Evolutionary conservation across 2,329 filamentous ascomycete genomes (phyloP), one percentile per base, ranked within the genome.

Genomic region (Fusarium udum): DNA sequence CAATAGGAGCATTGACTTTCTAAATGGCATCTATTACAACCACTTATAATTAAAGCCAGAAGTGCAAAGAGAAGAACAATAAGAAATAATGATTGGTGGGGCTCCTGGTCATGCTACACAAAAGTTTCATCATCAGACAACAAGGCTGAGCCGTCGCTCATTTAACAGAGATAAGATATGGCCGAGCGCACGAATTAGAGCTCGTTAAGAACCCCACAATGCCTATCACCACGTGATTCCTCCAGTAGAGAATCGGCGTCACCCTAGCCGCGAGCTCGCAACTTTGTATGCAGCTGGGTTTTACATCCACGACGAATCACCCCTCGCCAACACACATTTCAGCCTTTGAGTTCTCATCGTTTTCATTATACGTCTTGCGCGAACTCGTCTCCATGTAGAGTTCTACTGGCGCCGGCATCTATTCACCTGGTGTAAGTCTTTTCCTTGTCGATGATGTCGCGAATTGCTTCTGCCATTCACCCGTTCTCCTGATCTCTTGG

Each of bases 381-480:
- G 71, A 68, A 67, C 66, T 69, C 72, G 79, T 75, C 78, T 81
- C 79, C 80, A 83, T 83, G 81, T 82, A 82, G 80, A 80, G 79
- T 74, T 68, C 62, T 71, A 72, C 69, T 69, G 76, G 77, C 72
- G 74, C 72, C 78, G 79, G 76, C 78, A 76, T 79, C 76, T 78
- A 78, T 78, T 79, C 62, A 77, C 74, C 75, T 79, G 80, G 78
- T 81, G 81, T 83, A 79, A 79, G 81, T 82, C 60, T 75, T 71
- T 75, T 64, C 52, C 73, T 58, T 51, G 57, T 67, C 39, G 42
- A 69, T 66, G 53, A 62, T 76, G 74, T 77, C 78, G 78, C 78
- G 78, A 79, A 69, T 62, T 59, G 49, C 43, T 59, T 55, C 49
- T 69, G 46, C 51, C 51, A 39, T 55, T 53, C 49, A 68, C 43